Evolutionary conservation across 345 rosid genomes (phyloP), one percentile per base, ranked within the genome.

Genomic region (Lagerstroemia speciosa): DNA sequence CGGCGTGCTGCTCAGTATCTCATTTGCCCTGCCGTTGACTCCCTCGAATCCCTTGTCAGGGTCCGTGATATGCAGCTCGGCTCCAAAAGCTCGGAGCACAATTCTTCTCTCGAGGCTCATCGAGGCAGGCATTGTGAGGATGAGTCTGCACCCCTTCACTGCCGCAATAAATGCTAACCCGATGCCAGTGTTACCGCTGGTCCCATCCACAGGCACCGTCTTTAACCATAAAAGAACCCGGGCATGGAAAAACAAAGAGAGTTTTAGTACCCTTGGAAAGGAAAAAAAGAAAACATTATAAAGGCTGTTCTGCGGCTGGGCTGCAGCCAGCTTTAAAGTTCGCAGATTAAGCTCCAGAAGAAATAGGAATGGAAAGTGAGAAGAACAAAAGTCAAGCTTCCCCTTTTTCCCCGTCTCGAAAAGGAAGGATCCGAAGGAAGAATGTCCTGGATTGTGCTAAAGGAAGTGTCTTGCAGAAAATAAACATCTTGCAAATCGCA

Each of bases 131-230:
- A 90, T 84, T 16, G 72, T 45, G 5, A 89, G 69, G 27, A 86
- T 77, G 61, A 85, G 77, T 76, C 74, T 88, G 82, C 87, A 90
- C 45, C 91, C 91, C 74, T 72, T 85, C 26, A 80, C 74, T 48
- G 96, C 95, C 9, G 88, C 92, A 32, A 90, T 72, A 46, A 73
- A 81, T 2, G 93, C 96, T 73, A 92, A 45, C 41, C 90, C 93
- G 37, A 89, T 92, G 72, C 97, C 93, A 0, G 93, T 87, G 78
- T 90, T 88, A 17, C 98, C 95, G 62, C 93, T 69, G 2, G 95
- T 92, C 2, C 77, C 67, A 78, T 89, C 93, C 27, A 84, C 70
- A 30, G 80, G 74, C 30, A 81, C 70, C 41, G 88, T 85, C 93
- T 88, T 46, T 12, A 33, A 17, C 43, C 46, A 70, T 12, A 60